Percentiles rank a stretch among this genome's conserved stretches.
Evolutionary conservation across 305 asterid species (phyloP).

Genomic region (Fraxinus velutina): DNA sequence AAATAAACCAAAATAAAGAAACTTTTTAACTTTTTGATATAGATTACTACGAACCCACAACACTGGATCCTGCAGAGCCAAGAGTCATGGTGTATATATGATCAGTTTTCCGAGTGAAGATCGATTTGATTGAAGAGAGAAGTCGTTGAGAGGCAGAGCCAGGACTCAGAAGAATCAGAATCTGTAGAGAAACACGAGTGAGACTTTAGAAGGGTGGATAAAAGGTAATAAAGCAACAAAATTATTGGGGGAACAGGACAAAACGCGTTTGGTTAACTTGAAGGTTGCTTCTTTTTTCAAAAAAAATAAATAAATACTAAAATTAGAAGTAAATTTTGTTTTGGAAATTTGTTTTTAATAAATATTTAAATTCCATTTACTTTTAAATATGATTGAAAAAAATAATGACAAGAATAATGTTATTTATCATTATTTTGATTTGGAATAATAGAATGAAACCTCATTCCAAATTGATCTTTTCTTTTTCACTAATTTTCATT

Average conservation of each 20-base stretch:
- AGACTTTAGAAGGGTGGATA: not conserved
- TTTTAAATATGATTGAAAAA: no score
- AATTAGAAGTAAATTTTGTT: no score
- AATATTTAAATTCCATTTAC: no score
- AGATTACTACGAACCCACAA: conserved; percentile 42
- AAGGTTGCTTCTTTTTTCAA: not conserved
- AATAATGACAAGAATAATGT: no score
- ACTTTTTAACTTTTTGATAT: not conserved
- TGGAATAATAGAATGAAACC: no score
- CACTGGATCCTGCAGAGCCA: conserved; percentile 64
- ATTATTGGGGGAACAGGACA: not conserved
- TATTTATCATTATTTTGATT: no score
- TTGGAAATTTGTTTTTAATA: no score
- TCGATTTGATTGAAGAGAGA: conserved; percentile 26
- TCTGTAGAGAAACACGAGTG: not conserved
- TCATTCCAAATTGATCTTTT: no score
- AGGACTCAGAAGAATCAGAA: not conserved
- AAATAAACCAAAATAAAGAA: not conserved
- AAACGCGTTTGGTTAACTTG: not conserved
- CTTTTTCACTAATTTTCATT: no score
- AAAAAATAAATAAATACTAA: no score
- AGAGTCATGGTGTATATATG: conserved; percentile 40
- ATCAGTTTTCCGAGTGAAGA: conserved; percentile 10
- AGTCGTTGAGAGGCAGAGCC: not conserved
- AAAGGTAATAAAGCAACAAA: not conserved